phyloP scores from a whole-genome alignment of 2,329 filamentous ascomycete genomes.

The Aspergillus fumigatus region DNA sequence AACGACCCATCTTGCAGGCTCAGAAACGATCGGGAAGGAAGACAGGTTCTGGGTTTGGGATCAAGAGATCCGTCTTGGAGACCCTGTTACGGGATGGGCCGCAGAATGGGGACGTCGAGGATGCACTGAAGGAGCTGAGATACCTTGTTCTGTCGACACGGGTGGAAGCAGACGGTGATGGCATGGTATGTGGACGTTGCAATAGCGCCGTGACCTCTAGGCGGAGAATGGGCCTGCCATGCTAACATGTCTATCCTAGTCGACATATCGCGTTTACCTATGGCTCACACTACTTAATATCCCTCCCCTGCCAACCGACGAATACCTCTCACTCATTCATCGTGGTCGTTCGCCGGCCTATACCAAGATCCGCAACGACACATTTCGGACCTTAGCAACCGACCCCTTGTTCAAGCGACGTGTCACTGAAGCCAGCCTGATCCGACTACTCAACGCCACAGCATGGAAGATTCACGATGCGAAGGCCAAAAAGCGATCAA shows the following conservation, averaged over 20 bases:
- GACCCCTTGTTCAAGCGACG: conserved; percentile 95
- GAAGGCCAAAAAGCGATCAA: conserved; percentile 53
- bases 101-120: conserved; percentile 57
- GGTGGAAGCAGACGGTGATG: conserved; percentile 49
- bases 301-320: conserved; percentile 75
- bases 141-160: conserved; percentile 47
- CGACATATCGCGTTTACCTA: conserved; percentile 85
- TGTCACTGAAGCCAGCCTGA: conserved; percentile 91
- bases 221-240: neutral
- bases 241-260: conserved; percentile 51
- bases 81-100: conserved; percentile 76
- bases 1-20: conserved; percentile 20
- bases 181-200: conserved; percentile 41
- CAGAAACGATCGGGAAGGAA: conserved; percentile 38
- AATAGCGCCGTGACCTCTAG: neutral
- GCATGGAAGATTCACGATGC: conserved; percentile 90
- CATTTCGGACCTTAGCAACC: conserved; percentile 91
- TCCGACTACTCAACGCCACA: conserved; percentile 88
- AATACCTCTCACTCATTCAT: conserved; percentile 85
- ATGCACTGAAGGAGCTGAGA: conserved; percentile 43
- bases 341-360: conserved; percentile 92
- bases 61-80: conserved; percentile 58
- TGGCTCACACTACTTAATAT: conserved; percentile 93
- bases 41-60: conserved; percentile 40
- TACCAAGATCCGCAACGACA: conserved; percentile 96